Percentiles rank a stretch among this genome's conserved stretches.
These are phyloP conservation scores for Colletotrichum eleusines DNA, from an alignment of 2,329 filamentous ascomycete species.

Conservation along the genomic window DNA sequence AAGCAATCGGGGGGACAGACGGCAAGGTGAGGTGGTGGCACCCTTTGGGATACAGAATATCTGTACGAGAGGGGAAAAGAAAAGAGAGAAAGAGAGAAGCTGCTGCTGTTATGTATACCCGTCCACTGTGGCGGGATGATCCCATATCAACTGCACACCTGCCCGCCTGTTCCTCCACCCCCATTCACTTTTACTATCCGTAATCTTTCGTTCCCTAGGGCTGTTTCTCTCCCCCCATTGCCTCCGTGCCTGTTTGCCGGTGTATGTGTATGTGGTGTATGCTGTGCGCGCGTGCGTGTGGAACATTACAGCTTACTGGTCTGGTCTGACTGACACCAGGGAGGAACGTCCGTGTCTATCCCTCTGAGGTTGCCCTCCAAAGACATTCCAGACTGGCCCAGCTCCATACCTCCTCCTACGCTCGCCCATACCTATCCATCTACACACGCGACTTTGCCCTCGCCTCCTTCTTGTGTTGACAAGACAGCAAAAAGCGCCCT, in stretches of 20 bases:
- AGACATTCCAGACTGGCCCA: constrained; percentile 35
- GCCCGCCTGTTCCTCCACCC: background rate
- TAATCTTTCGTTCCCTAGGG: background rate
- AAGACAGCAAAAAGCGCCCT: constrained; percentile 1
- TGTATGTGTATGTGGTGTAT: background rate
- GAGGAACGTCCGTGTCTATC: constrained; percentile 39
- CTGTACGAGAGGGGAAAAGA: too few species aligned
- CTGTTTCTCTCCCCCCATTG: background rate
- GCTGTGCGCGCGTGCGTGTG: background rate
- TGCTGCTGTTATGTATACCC: background rate
- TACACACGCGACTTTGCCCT: constrained; percentile 2
- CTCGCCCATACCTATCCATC: constrained; percentile 19
- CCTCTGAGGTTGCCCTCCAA: constrained; percentile 35
- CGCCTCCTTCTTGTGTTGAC: constrained; percentile 16
- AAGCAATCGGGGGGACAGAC: constrained; percentile 36
- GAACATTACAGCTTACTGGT: constrained; percentile 12
- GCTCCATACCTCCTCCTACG: constrained; percentile 26
- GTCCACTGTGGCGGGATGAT: background rate
- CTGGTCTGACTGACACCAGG: constrained; percentile 34
- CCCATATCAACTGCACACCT: constrained; percentile 10
- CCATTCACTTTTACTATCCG: background rate
- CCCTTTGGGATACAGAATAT: background rate
- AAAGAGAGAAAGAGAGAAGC: too few species aligned
- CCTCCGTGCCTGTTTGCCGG: background rate
- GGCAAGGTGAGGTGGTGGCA: background rate